Conservation (phyloP, 1,139 yeast species). For the Ogataea hybrid region DNA sequence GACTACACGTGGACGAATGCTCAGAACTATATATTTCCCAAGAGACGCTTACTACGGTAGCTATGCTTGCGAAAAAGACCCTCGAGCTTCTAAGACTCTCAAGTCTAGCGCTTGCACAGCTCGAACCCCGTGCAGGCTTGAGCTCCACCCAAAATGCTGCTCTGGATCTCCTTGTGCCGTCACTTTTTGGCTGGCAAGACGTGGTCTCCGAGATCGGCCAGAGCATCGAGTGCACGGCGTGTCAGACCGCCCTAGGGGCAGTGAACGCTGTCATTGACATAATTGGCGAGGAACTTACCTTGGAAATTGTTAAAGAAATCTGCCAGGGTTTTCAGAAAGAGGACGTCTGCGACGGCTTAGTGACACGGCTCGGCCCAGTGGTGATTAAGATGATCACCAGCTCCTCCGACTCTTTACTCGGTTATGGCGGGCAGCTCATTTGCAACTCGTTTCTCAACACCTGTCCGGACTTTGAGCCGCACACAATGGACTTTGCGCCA, state of each 20-base stretch:
- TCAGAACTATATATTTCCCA: background rate
- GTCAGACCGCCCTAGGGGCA: background rate
- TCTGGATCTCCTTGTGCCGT: background rate
- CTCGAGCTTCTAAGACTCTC: background rate
- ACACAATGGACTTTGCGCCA: no score
- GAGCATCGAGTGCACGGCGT: background rate
- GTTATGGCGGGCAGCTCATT: no score
- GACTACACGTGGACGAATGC: background rate
- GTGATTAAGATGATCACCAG: no score
- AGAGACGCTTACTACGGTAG: background rate
- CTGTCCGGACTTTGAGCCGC: no score
- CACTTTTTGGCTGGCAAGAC: constrained; percentile 1
- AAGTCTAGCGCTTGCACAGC: background rate
- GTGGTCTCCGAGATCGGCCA: background rate
- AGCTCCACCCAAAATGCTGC: constrained; percentile 1
- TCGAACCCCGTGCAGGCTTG: background rate
- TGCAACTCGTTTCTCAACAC: no score
- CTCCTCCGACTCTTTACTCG: no score
- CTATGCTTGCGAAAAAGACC: background rate
- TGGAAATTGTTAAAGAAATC: background rate
- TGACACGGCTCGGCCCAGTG: no score
- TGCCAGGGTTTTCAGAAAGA: background rate
- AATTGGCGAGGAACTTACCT: background rate
- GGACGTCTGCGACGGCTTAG: no score
- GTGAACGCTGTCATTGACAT: background rate